A percentile compares a stretch with the other conserved stretches of the same genome.
Conservation (phyloP, 1,284 basidiomycete genomes). For the Puccinia hordei region DNA sequence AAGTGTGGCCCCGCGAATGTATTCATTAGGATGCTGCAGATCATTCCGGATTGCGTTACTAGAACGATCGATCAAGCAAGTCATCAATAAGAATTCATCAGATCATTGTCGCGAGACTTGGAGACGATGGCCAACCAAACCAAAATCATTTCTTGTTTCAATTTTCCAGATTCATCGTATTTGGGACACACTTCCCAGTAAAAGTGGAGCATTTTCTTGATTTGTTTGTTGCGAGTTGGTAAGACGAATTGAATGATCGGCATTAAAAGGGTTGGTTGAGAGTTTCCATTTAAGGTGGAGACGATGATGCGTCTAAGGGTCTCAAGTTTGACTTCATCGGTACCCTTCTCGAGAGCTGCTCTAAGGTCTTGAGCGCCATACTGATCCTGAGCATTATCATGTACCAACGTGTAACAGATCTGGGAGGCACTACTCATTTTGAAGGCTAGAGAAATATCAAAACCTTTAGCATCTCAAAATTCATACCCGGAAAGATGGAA, state of each 20-base stretch:
- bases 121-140: slow-evolving; percentile 73
- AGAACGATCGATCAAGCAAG: slow-evolving; percentile 55
- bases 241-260: slow-evolving; percentile 97
- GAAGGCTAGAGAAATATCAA: not conserved
- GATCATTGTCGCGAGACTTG: not conserved
- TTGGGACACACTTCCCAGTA: slow-evolving; percentile 99
- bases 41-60: slow-evolving; percentile 98
- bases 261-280: slow-evolving; percentile 85
- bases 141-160: slow-evolving; percentile 99
- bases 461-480: not conserved
- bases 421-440: slow-evolving; percentile 53
- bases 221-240: slow-evolving; percentile 90
- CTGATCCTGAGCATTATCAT: slow-evolving; percentile 63
- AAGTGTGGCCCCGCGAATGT: slow-evolving; percentile 94
- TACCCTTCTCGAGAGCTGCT: slow-evolving; percentile 84
- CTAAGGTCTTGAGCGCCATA: slow-evolving; percentile 68
- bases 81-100: slow-evolving; percentile 13
- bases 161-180: slow-evolving; percentile 92
- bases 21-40: slow-evolving; percentile 99
- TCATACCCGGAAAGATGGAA: not conserved
- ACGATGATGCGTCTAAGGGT: slow-evolving; percentile 94
- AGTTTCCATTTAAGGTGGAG: slow-evolving; percentile 91
- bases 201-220: slow-evolving; percentile 98
- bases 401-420: slow-evolving; percentile 81
- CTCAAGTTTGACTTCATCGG: slow-evolving; percentile 97